Evolutionary conservation across 164 flowering plant genomes (phyloP).

Genomic region (Amborella trichopoda): DNA sequence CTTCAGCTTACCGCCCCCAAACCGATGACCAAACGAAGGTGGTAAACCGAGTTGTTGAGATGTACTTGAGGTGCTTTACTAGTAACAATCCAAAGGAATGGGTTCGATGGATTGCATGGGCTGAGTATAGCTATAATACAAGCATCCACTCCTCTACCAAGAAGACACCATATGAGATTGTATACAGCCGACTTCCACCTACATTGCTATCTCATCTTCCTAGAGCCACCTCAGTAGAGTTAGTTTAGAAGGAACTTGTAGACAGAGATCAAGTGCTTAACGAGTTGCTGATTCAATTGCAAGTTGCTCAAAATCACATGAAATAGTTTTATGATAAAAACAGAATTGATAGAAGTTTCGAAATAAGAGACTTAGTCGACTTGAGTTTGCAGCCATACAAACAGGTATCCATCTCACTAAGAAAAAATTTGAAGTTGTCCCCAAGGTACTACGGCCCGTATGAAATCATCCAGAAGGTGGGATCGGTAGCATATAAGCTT

Average conservation of each 20-base stretch:
- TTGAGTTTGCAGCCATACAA: conserved; percentile 5
- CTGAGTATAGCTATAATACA: background rate
- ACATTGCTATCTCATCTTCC: background rate
- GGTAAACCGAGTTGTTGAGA: background rate
- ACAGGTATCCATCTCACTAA: too few species aligned
- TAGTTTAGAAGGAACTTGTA: background rate
- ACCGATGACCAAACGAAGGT: conserved; percentile 4
- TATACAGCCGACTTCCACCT: conserved; percentile 1
- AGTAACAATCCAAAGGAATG: conserved; percentile 1
- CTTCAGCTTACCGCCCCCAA: background rate
- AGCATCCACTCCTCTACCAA: background rate
- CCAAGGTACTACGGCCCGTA: too few species aligned
- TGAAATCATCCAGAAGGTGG: too few species aligned
- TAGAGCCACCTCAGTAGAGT: background rate
- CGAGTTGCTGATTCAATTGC: background rate
- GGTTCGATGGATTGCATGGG: conserved; percentile 3
- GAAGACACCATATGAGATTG: conserved; percentile 2
- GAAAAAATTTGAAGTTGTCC: too few species aligned
- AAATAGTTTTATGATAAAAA: conserved; percentile 1
- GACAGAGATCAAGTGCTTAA: background rate
- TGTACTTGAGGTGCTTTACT: background rate
- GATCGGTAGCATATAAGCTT: too few species aligned
- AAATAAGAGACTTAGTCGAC: conserved; percentile 8
- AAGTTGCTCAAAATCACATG: conserved; percentile 4
- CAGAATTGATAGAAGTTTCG: background rate